Percentiles rank a stretch among this genome's conserved stretches.
phyloP scores from a whole-genome alignment of 2,329 filamentous ascomycete species.

The Gliomastix tumulicola region DNA sequence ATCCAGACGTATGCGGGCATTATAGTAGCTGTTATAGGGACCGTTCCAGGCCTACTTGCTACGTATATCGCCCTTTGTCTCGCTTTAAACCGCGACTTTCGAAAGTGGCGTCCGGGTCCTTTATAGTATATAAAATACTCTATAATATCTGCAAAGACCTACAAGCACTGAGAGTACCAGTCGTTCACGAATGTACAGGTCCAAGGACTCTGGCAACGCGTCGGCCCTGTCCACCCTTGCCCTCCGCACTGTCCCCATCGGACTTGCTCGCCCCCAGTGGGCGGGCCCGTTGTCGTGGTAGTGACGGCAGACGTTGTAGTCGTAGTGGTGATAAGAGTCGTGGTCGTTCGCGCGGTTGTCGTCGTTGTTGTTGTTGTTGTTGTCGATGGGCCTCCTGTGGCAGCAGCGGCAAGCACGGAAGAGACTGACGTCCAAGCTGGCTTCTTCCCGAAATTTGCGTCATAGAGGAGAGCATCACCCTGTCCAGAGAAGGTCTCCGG shows the following conservation, averaged over 20 bases:
- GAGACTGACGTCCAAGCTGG: slow-evolving; percentile 29
- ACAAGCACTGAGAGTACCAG: background rate
- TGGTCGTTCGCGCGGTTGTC: too few species aligned
- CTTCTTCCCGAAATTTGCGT: slow-evolving; percentile 28
- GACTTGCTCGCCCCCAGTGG: background rate
- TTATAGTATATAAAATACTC: too few species aligned
- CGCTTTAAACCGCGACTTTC: too few species aligned
- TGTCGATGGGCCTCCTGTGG: slow-evolving; percentile 4
- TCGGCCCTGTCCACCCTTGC: background rate
- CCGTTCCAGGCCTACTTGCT: too few species aligned
- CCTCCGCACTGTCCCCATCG: background rate
- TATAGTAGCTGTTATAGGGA: too few species aligned
- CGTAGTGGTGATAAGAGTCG: too few species aligned
- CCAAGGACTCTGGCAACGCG: background rate
- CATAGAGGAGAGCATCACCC: slow-evolving; percentile 31
- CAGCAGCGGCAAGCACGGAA: slow-evolving; percentile 20
- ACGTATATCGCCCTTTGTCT: too few species aligned
- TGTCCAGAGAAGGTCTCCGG: slow-evolving; percentile 27
- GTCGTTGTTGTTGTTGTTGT: too few species aligned
- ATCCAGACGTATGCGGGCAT: too few species aligned
- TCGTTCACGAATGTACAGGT: background rate
- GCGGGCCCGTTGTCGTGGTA: too few species aligned
- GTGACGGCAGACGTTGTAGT: too few species aligned
- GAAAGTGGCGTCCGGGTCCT: too few species aligned
- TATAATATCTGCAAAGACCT: background rate